Conservation (phyloP, 2,329 filamentous ascomycete species). For the Fusarium odoratissimum region DNA sequence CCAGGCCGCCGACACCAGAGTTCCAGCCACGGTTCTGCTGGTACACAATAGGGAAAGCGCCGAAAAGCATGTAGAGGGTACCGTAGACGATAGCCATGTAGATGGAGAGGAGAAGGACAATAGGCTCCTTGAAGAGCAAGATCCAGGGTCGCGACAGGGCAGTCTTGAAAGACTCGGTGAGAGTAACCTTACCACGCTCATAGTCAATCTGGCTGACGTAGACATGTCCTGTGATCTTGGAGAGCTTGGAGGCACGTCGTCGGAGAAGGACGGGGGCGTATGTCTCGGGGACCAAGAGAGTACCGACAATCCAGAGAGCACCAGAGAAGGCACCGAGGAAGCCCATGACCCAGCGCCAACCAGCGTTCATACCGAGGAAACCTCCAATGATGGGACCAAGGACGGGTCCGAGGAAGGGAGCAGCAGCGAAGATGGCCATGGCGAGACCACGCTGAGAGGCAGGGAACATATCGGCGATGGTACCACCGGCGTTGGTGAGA, state of each 20-base stretch:
- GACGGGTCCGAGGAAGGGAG: slow-evolving; percentile 79
- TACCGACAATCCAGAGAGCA: slow-evolving; percentile 75
- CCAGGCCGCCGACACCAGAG: slow-evolving; percentile 28
- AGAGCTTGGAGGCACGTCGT: slow-evolving; percentile 31
- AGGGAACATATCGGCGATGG: slow-evolving; percentile 80
- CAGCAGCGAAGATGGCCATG: slow-evolving; percentile 83
- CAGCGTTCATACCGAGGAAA: slow-evolving; percentile 72
- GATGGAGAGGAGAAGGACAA: slow-evolving; percentile 80
- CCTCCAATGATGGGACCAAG: slow-evolving; percentile 66
- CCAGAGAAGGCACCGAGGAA: slow-evolving; percentile 78
- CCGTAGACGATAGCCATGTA: slow-evolving; percentile 86
- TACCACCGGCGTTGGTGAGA: slow-evolving; percentile 60
- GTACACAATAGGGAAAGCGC: slow-evolving; percentile 76
- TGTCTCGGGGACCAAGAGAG: slow-evolving; percentile 85
- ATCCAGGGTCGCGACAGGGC: slow-evolving; percentile 68
- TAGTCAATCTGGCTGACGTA: slow-evolving; percentile 33
- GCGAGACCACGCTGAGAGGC: slow-evolving; percentile 83
- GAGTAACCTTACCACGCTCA: slow-evolving; percentile 48
- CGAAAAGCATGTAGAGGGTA: slow-evolving; percentile 78
- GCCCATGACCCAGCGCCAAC: slow-evolving; percentile 89
- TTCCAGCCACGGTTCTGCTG: slow-evolving; percentile 53
- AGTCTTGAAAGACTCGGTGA: slow-evolving; percentile 68
- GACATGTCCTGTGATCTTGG: slow-evolving; percentile 34
- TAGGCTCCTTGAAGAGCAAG: slow-evolving; percentile 71
- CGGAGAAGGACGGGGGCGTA: slow-evolving; percentile 80